Conservation (phyloP, 441 rosid genomes). For the Bruguiera hainesii region DNA sequence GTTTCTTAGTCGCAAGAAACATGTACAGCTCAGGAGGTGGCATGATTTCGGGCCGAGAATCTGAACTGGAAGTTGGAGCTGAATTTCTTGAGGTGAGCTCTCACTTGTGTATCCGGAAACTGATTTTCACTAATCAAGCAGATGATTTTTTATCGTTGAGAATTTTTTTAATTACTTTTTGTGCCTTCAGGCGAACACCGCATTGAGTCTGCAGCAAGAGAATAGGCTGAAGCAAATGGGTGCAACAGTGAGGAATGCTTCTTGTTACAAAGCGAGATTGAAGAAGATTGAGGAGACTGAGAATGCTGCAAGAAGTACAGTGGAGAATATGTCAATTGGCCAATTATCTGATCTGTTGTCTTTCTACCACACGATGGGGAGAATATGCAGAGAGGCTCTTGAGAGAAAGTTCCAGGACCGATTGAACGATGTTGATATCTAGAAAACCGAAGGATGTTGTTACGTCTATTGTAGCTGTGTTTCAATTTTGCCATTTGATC, state of each 20-base stretch:
- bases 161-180: background rate
- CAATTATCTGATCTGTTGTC: constrained; percentile 78
- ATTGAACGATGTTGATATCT: constrained; percentile 2
- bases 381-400: constrained; percentile 65
- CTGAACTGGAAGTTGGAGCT: constrained; percentile 60
- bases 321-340: constrained; percentile 70
- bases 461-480: too few species aligned
- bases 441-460: too few species aligned
- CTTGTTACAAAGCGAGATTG: constrained; percentile 48
- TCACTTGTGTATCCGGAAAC: background rate
- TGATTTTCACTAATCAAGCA: background rate
- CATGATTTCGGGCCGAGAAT: constrained; percentile 37
- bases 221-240: constrained; percentile 91
- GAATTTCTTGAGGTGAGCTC: constrained; percentile 63
- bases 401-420: constrained; percentile 48
- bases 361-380: constrained; percentile 75
- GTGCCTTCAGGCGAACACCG: constrained; percentile 65
- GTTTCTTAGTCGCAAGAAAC: constrained; percentile 75
- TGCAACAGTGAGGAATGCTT: constrained; percentile 81
- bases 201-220: constrained; percentile 71
- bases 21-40: constrained; percentile 49
- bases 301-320: constrained; percentile 51
- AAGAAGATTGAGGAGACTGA: constrained; percentile 70
- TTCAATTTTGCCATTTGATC: too few species aligned
- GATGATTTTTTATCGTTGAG: background rate